Base-by-base conservation (phyloP, 2,329 filamentous ascomycete species). In the Periconia digitata region DNA sequence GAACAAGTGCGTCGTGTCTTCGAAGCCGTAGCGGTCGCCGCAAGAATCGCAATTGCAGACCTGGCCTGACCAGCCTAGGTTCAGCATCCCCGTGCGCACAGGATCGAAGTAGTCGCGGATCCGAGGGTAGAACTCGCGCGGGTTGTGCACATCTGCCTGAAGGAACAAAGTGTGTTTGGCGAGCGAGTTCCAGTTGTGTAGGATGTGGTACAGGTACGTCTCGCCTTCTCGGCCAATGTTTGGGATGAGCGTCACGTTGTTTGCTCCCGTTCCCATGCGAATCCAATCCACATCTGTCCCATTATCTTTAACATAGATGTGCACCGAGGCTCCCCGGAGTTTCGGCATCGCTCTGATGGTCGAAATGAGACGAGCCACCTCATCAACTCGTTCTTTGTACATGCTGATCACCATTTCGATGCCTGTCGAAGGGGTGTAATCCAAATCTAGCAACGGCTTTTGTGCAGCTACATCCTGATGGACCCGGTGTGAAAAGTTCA, bases 91-190 rank as follows among this genome's bases (percentile, higher is more conserved):
- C 0, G 76, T 79, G 36, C 68, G 53, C 34, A 67, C 50, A 22
- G 55, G 53, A 27, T 65, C 45, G 32, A 71, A 70, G 51, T 73
- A 77, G 40, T 74, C 64, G 1, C 63, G 54, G 6, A 77, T 56
- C 1, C 73, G 69, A 7, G 63, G 60, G 23, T 62, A 63, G 22
- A 73, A 55, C 41, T 72, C 65, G 20, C 43, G 50, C 20, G 64
- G 63, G 40, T 73, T 72, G 53, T 78, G 64, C 32, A 73, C 53
- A 20, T 69, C 67, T 5, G 74, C 75, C 60, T 78, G 75, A n/a
- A 77, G 59, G 63, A 79, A 79, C 29, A 79, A 49, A 0, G 74
- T 77, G 43, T 79, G 75, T 12, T 44, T 61, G 8, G 75, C 70
- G 3, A 79, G 66, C 18, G 57, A 51, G 32, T 76, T 71, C 70